Evolutionary conservation across 2,329 filamentous ascomycete genomes (phyloP), one percentile per base, ranked within the genome.

Genomic region (Fusarium verticillioides): DNA sequence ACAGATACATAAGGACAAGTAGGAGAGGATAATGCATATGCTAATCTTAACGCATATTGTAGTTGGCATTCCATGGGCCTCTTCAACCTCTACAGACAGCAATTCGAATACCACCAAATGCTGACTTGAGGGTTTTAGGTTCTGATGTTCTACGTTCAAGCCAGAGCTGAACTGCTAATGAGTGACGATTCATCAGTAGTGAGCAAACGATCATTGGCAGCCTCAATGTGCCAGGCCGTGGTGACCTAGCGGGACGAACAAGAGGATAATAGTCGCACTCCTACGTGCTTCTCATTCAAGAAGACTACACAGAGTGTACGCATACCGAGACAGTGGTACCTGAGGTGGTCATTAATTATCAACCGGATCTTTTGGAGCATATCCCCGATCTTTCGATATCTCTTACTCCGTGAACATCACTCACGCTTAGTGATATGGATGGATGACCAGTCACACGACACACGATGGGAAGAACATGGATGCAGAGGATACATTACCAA

Each of bases 91-190:
- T 34, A 19, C 16, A 34, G 7, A 23, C 9, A 10, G 12, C 11
- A 26, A 7, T 9, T 34, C 18, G 28, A 4, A 50, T 32, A n/a
- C 28, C 30, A 34, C 23, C 11, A 34, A 52, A 34, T 52, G 30
- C 16, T 34, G 30, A 23, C n/a, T 15, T 19, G 16, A 8, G 12
- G n/a, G 5, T 26, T 13, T 19, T 7, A 15, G n/a, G 4, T 15
- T 34, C 16, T 10, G 9, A 18, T 34, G 2, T 8, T 50, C n/a
- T 30, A 2, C 32, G 4, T 34, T 23, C 1, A 34, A 23, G n/a
- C 8, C 16, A 10, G 16, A 26, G 19, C 5, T 13, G 4, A 23
- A 9, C 9, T 19, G 2, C 3, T 19, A 15, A 6, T 6, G 3
- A 23, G 11, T 10, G 32, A 15, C 5, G 19, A 19, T 19, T 36